A percentile compares a stretch with the other conserved stretches of the same genome.
Conservation (phyloP, 768 basidiomycete species). For the Rhodotorula babjevae region DNA sequence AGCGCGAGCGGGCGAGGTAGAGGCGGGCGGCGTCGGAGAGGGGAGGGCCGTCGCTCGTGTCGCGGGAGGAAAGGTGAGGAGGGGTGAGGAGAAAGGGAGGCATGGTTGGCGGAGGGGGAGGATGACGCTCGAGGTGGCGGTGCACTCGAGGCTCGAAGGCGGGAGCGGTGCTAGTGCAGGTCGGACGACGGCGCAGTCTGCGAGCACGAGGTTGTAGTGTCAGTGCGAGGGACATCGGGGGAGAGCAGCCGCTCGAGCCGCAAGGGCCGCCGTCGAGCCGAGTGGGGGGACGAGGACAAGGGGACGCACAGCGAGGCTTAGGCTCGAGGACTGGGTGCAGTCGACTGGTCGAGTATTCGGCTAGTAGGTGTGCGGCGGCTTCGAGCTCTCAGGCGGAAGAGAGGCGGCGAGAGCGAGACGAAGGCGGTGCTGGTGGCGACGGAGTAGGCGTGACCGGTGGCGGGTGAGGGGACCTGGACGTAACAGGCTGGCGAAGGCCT, state of each 20-base stretch:
- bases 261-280: too few species aligned
- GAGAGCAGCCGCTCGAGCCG: background rate
- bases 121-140: background rate
- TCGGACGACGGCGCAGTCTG: background rate
- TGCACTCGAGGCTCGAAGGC: background rate
- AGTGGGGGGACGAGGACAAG: background rate
- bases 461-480: background rate
- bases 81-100: constrained; percentile 4
- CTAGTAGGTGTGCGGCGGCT: too few species aligned
- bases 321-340: too few species aligned
- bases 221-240: background rate
- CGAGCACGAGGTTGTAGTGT: background rate
- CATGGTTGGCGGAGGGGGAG: background rate
- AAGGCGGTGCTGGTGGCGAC: background rate
- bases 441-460: background rate
- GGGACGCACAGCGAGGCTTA: background rate
- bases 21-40: background rate
- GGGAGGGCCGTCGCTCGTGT: background rate
- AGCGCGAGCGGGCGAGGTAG: constrained; percentile 1
- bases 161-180: background rate
- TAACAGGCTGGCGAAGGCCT: background rate
- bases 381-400: background rate
- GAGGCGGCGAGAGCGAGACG: background rate
- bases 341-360: too few species aligned
- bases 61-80: background rate